Conservation (phyloP, 306 rosid genomes). For the Cicer pinnatifidum region DNA sequence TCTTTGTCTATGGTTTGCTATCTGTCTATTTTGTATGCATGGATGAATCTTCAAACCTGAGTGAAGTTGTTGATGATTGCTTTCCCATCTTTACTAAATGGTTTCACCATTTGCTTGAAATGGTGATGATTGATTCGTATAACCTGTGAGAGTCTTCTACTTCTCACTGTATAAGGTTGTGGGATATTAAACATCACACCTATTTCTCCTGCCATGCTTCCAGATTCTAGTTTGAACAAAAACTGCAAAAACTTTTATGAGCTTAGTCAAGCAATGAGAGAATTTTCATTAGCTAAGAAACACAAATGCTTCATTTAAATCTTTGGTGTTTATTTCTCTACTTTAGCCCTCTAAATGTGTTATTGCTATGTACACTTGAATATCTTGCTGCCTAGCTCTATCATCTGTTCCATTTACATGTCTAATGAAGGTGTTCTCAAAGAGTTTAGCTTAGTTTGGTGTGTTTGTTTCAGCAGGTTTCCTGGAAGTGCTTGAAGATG, state of each 20-base stretch:
- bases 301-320: conserved; percentile 27
- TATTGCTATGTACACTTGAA: conserved; percentile 8
- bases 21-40: conserved; percentile 29
- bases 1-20: not conserved
- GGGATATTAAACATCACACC: conserved; percentile 78
- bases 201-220: conserved; percentile 77
- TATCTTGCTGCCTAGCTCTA: not conserved
- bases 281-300: conserved; percentile 24
- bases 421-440: conserved; percentile 21
- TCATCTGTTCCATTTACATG: conserved; percentile 8
- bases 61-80: conserved; percentile 63
- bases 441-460: conserved; percentile 25
- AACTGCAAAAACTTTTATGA: conserved; percentile 52
- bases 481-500: conserved; percentile 38
- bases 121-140: conserved; percentile 68
- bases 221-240: conserved; percentile 66
- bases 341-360: conserved; percentile 10
- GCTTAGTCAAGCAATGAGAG: conserved; percentile 38
- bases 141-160: conserved; percentile 77
- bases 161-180: conserved; percentile 86
- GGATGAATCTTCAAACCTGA: conserved; percentile 58
- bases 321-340: conserved; percentile 20
- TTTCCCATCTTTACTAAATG: conserved; percentile 68
- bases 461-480: conserved; percentile 47
- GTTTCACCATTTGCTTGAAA: conserved; percentile 81